Evolutionary conservation across 1,284 basidiomycete genomes (phyloP), one percentile per base, ranked within the genome.

Genomic region (Phellopilus nigrolimitatus): DNA sequence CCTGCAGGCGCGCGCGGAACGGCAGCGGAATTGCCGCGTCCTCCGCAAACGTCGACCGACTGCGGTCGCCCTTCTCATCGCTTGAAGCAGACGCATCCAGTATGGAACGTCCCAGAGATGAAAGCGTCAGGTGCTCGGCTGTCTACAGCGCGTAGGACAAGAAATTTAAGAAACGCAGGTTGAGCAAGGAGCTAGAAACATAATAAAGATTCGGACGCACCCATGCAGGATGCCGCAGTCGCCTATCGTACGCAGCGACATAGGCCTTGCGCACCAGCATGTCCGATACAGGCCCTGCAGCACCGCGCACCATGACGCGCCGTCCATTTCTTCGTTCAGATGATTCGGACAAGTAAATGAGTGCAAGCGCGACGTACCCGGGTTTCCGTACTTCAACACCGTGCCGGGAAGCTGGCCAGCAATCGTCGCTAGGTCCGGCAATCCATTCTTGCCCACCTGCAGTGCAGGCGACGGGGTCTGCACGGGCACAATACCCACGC

Each of bases 181-280:
- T n/a, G n/a, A n/a, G n/a, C n/a, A n/a, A n/a, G n/a, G n/a, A n/a
- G n/a, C n/a, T n/a, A 53, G 17, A 4, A 28, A 3, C 31, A n/a
- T 24, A 28, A 30, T 2, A 31, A 13, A 22, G 4, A 10, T 13
- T 21, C 21, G 25, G 15, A 66, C 78, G 22, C 60, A 91, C 91
- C 94, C 97, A 99, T 21, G 91, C 79, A 2, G 95, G 94, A 71
- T 99, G 95, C 21, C 91, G 76, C 53, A 95, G 71, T 9, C 91
- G 76, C 45, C 97, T 78, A 66, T 99, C 95, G 66, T 99, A 99
- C 2, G 82, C 90, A 3, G 91, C 84, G 21, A 90, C 83, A 64
- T 95, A 97, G 6, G 88, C 92, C 62, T 82, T 80, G 36, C 91
- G 78, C 28, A 84, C 76, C 37, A 97, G 74, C 9, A 86, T 68